A percentile compares a stretch with the other conserved stretches of the same genome.
Evolutionary conservation across 2,329 filamentous ascomycete species (phyloP).

Genomic region (Botryosphaeria dothidea): DNA sequence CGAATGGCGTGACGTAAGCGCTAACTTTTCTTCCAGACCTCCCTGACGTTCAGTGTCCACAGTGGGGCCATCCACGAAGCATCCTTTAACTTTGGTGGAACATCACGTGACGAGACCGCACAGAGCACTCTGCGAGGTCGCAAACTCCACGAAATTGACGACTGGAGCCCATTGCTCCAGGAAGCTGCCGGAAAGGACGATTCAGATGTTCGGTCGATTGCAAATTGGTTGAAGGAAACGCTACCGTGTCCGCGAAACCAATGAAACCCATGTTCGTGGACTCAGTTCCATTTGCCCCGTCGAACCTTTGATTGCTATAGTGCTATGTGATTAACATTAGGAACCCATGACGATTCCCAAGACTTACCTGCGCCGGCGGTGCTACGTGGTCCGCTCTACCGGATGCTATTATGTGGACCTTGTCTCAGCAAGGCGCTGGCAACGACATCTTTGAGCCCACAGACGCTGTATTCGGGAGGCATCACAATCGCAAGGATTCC

Average conservation of each 20-base stretch:
- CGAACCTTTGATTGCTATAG: background rate
- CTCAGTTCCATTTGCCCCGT: background rate
- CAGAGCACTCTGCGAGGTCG: conserved; percentile 30
- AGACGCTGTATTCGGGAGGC: background rate
- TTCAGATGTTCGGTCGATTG: background rate
- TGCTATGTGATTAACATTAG: background rate
- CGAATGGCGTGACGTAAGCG: background rate
- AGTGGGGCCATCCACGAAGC: conserved; percentile 4
- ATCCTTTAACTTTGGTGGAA: background rate
- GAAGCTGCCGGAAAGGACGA: background rate
- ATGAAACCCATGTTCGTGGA: background rate
- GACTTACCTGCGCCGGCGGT: background rate
- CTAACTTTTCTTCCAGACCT: background rate
- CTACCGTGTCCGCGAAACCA: conserved; percentile 21
- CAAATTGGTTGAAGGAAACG: conserved; percentile 26
- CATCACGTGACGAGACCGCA: background rate
- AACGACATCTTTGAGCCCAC: background rate
- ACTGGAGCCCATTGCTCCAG: conserved; percentile 33
- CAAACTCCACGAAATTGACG: conserved; percentile 52
- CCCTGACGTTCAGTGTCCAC: background rate
- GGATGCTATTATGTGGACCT: background rate
- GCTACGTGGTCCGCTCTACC: background rate
- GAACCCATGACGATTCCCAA: background rate
- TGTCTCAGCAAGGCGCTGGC: background rate
- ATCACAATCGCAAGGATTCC: background rate